Conservation (phyloP, 2,329 filamentous ascomycete species). For the Claviceps citrina region DNA sequence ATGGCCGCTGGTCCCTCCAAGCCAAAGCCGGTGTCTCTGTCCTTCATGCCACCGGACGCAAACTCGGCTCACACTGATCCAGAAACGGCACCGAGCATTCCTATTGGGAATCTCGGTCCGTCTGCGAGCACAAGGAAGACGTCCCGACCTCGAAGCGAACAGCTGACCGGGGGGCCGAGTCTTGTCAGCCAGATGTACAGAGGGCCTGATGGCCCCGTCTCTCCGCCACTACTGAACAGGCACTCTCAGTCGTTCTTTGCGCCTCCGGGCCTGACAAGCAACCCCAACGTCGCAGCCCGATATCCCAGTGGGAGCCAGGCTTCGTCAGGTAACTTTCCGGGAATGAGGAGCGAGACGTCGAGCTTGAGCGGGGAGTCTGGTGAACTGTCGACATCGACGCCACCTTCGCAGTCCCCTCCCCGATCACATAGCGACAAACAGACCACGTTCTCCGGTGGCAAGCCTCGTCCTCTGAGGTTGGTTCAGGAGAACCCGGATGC, state of each 20-base stretch:
- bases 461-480: conserved; percentile 70
- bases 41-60: conserved; percentile 32
- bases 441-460: conserved; percentile 47
- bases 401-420: conserved; percentile 38
- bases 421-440: conserved; percentile 35
- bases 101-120: conserved; percentile 43
- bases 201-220: conserved; percentile 49
- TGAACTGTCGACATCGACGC: conserved; percentile 27
- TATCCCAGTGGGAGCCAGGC: conserved; percentile 34
- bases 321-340: conserved; percentile 51
- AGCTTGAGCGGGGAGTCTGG: conserved; percentile 55
- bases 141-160: conserved; percentile 45
- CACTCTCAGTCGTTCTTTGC: conserved; percentile 50
- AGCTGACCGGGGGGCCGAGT: conserved; percentile 47
- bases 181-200: conserved; percentile 86
- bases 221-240: conserved; percentile 41
- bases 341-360: conserved; percentile 50
- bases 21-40: conserved; percentile 39
- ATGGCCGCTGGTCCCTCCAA: conserved; percentile 36
- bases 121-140: conserved; percentile 35
- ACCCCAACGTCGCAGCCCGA: conserved; percentile 34
- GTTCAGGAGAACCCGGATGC: conserved; percentile 60
- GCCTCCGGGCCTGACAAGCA: conserved; percentile 31
- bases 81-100: conserved; percentile 61
- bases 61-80: conserved; percentile 44